A percentile compares a stretch with the other conserved stretches of the same genome.
Evolutionary conservation across 805 yeast species (phyloP).

Genomic region (Spathaspora girioi): DNA sequence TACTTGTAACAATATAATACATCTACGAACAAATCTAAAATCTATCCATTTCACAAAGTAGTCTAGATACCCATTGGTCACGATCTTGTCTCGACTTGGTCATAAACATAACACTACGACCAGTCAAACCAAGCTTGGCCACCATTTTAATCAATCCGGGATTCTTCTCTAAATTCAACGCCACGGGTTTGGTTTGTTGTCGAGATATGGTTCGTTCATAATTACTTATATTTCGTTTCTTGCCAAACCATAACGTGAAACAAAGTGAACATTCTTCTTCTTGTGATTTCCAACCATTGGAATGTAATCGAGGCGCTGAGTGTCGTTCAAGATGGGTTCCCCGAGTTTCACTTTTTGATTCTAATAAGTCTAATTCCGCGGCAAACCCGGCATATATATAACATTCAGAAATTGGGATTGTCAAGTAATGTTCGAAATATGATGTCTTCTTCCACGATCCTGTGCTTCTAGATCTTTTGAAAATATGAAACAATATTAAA

Average conservation of each 20-base stretch:
- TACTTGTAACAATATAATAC: background rate
- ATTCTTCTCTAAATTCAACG: slow-evolving; percentile 20
- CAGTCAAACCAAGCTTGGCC: slow-evolving; percentile 60
- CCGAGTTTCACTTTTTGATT: slow-evolving; percentile 44
- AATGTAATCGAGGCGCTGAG: slow-evolving; percentile 66
- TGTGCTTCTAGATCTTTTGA: slow-evolving; percentile 44
- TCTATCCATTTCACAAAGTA: slow-evolving; percentile 45
- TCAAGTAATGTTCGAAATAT: slow-evolving; percentile 49
- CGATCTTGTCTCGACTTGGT: slow-evolving; percentile 79
- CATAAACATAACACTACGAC: slow-evolving; percentile 69
- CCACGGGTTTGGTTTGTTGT: slow-evolving; percentile 10
- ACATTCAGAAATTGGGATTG: slow-evolving; percentile 62
- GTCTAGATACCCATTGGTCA: slow-evolving; percentile 70
- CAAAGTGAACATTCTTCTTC: slow-evolving; percentile 76
- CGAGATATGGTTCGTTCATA: background rate
- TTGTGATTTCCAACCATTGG: slow-evolving; percentile 79
- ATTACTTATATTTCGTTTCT: slow-evolving; percentile 45
- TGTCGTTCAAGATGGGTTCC: slow-evolving; percentile 50
- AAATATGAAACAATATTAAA: slow-evolving; percentile 53
- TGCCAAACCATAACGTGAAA: slow-evolving; percentile 83
- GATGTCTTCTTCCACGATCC: slow-evolving; percentile 43
- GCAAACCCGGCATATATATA: slow-evolving; percentile 73
- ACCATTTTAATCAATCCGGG: slow-evolving; percentile 46
- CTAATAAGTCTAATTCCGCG: slow-evolving; percentile 54
- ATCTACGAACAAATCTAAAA: slow-evolving; percentile 11